Evolutionary conservation across 305 asterid genomes (phyloP).

Genomic region (Withania somnifera): DNA sequence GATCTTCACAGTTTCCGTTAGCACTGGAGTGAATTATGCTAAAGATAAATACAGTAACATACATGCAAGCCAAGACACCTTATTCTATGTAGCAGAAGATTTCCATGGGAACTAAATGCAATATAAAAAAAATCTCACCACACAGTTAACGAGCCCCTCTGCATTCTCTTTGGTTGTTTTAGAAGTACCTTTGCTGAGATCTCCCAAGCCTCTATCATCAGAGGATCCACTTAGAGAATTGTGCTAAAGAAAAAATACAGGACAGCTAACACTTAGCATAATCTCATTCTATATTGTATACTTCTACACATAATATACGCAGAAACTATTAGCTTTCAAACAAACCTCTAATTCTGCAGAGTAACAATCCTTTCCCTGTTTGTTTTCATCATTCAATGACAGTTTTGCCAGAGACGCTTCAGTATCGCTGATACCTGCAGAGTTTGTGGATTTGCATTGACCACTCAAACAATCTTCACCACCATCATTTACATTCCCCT

Average conservation of each 20-base stretch:
- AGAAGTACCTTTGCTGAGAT: neutral
- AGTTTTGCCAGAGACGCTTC: neutral
- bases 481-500: neutral
- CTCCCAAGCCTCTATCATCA: neutral
- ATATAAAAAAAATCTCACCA: neutral
- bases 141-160: neutral
- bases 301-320: neutral
- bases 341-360: neutral
- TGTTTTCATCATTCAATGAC: neutral
- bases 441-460: neutral
- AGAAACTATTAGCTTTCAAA: neutral
- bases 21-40: neutral
- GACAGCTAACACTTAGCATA: neutral
- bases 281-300: neutral
- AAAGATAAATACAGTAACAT: neutral
- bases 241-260: neutral
- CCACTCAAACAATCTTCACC: neutral
- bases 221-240: neutral
- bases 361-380: neutral
- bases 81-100: neutral
- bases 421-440: neutral
- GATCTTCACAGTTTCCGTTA: neutral
- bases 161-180: neutral
- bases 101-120: neutral
- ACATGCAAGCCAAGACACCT: neutral